These are phyloP conservation scores for Thecaphora frezii DNA, from an alignment of 1,284 basidiomycete genomes.

Conservation along the genomic window DNA sequence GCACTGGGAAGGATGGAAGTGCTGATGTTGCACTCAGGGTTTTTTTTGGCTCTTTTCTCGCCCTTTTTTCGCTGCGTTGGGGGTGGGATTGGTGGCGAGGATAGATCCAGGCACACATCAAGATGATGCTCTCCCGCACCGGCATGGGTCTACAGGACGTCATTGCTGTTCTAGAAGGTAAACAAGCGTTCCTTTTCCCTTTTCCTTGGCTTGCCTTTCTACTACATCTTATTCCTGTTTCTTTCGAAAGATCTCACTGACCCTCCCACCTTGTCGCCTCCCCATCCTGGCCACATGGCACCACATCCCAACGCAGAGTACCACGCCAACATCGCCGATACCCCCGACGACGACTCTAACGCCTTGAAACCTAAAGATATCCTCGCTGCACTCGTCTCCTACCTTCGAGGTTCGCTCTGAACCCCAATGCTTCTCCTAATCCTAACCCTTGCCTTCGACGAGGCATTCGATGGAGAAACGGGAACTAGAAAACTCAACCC, in stretches of 20 bases:
- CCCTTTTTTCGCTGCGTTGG: not conserved
- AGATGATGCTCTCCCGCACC: conserved; percentile 20
- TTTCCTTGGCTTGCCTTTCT: too few relatives aligned
- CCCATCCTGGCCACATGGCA: not conserved
- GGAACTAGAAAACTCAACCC: too few relatives aligned
- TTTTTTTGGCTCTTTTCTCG: not conserved
- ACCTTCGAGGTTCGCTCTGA: conserved; percentile 8
- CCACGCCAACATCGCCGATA: conserved; percentile 41
- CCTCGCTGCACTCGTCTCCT: conserved; percentile 40
- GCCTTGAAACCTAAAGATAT: conserved; percentile 30
- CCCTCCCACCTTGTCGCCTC: not conserved
- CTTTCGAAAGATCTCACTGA: not conserved
- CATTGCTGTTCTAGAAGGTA: conserved; percentile 16
- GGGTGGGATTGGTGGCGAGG: not conserved
- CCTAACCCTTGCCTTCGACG: too few relatives aligned
- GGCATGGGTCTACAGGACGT: conserved; percentile 16
- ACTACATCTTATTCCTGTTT: too few relatives aligned
- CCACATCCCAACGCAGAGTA: conserved; percentile 24
- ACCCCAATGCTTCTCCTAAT: too few relatives aligned
- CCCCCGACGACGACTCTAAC: conserved; percentile 5
- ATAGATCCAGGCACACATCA: conserved; percentile 23
- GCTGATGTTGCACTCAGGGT: not conserved
- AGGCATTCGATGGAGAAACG: too few relatives aligned
- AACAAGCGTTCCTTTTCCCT: not conserved
- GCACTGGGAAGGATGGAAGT: not conserved